Conservation (phyloP, 2,329 filamentous ascomycete species). For the Xylaria sp. region DNA sequence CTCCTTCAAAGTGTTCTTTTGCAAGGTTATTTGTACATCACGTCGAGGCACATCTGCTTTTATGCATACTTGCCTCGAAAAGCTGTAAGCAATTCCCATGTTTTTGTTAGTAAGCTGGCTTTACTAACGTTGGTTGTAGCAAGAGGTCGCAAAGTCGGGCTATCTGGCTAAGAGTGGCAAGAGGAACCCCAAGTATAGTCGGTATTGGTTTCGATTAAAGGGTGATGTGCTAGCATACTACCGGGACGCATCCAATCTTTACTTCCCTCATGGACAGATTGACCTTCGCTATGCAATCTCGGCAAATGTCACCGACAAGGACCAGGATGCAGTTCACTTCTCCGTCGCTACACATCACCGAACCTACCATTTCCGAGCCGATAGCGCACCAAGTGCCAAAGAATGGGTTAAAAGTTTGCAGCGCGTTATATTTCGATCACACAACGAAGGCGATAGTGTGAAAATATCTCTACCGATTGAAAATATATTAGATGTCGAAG, state of each 20-base stretch:
- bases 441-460: slow-evolving; percentile 96
- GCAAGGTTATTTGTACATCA: slow-evolving; percentile 97
- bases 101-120: no score
- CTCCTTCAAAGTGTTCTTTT: slow-evolving; percentile 89
- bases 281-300: slow-evolving; percentile 93
- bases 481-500: slow-evolving; percentile 92
- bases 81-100: slow-evolving; percentile 64
- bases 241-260: slow-evolving; percentile 81
- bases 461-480: slow-evolving; percentile 92
- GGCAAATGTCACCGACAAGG: slow-evolving; percentile 79
- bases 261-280: slow-evolving; percentile 91
- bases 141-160: slow-evolving; percentile 83
- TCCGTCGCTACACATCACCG: slow-evolving; percentile 83
- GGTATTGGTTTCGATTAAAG: slow-evolving; percentile 94
- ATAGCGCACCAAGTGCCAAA: slow-evolving; percentile 86
- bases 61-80: slow-evolving; percentile 98
- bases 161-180: slow-evolving; percentile 89
- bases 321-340: slow-evolving; percentile 81
- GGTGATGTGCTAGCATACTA: slow-evolving; percentile 94
- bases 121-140: slow-evolving; percentile 55
- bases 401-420: slow-evolving; percentile 97
- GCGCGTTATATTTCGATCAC: slow-evolving; percentile 92
- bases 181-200: slow-evolving; percentile 85
- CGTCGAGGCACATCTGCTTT: slow-evolving; percentile 91
- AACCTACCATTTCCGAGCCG: slow-evolving; percentile 87